A percentile compares a stretch with the other conserved stretches of the same genome.
Evolutionary conservation across 768 basidiomycete genomes (phyloP).

Genomic region (Brasilioporus rufonigricans): DNA sequence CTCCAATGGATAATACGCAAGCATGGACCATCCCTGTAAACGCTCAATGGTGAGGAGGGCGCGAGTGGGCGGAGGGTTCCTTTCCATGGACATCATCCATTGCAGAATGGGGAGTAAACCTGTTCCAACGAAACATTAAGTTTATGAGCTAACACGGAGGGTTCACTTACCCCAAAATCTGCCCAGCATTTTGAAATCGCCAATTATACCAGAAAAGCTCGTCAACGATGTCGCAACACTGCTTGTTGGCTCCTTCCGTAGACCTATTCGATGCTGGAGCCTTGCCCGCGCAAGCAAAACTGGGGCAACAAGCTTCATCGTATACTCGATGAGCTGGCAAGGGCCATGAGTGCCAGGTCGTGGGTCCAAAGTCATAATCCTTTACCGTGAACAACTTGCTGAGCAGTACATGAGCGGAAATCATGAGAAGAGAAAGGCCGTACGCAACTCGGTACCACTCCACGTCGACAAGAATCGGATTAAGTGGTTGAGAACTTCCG

Average conservation of each 20-base stretch:
- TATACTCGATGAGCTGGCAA: constrained; percentile 67
- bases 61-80: constrained; percentile 67
- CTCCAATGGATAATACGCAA: constrained; percentile 77
- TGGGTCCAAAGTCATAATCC: background rate
- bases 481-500: constrained; percentile 67
- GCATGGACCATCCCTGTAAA: constrained; percentile 71
- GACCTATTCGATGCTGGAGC: constrained; percentile 62
- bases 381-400: constrained; percentile 77
- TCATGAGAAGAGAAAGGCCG: constrained; percentile 8
- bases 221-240: constrained; percentile 47
- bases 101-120: constrained; percentile 77
- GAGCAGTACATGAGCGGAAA: constrained; percentile 11
- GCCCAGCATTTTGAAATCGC: constrained; percentile 72
- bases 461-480: constrained; percentile 77
- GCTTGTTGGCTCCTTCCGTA: constrained; percentile 54
- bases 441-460: constrained; percentile 82
- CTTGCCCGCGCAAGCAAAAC: constrained; percentile 65
- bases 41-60: constrained; percentile 74
- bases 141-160: background rate
- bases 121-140: constrained; percentile 25
- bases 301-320: constrained; percentile 66
- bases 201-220: constrained; percentile 54
- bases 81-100: constrained; percentile 76
- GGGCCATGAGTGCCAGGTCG: background rate
- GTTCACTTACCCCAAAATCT: constrained; percentile 71